Percentiles rank a stretch among this genome's conserved stretches.
phyloP scores from a whole-genome alignment of 2,329 filamentous ascomycete genomes.

The Penicillium sp. region DNA sequence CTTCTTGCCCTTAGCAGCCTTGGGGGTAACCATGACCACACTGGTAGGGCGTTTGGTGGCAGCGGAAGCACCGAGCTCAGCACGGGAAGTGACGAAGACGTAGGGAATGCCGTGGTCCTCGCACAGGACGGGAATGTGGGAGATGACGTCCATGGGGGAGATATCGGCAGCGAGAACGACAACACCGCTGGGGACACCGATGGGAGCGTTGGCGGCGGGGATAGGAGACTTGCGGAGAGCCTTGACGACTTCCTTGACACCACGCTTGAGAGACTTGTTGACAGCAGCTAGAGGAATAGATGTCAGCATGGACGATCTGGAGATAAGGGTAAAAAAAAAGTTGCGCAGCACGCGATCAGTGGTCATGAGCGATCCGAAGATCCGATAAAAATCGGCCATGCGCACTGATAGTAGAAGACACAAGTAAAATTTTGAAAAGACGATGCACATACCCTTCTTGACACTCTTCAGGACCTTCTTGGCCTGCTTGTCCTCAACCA shows the following conservation, averaged over 20 bases:
- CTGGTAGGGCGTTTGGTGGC: conserved; percentile 93
- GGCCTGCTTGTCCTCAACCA: conserved; percentile 44
- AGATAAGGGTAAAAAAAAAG: conserved; percentile 3
- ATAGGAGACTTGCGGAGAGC: conserved; percentile 82
- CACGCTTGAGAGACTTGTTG: conserved; percentile 89
- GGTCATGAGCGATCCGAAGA: not conserved
- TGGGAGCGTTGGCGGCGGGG: conserved; percentile 55
- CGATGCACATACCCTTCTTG: conserved; percentile 40
- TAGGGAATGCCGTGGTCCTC: conserved; percentile 97
- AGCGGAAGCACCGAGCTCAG: conserved; percentile 85
- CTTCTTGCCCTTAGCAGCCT: conserved; percentile 46
- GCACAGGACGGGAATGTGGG: conserved; percentile 92
- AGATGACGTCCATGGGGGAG: conserved; percentile 96
- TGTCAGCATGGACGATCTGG: conserved; percentile 15
- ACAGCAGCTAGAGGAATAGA: conserved; percentile 62
- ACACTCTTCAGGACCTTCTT: conserved; percentile 47
- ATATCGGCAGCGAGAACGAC: conserved; percentile 95
- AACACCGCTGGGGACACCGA: conserved; percentile 59
- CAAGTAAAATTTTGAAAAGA: not conserved
- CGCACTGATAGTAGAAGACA: not conserved
- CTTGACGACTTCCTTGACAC: conserved; percentile 98
- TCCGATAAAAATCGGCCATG: not conserved
- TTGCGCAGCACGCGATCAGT: not conserved
- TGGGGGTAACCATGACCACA: conserved; percentile 71
- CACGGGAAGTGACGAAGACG: conserved; percentile 84